Conservation (phyloP, 129 eudicot species). For the Sambucus nigra region DNA sequence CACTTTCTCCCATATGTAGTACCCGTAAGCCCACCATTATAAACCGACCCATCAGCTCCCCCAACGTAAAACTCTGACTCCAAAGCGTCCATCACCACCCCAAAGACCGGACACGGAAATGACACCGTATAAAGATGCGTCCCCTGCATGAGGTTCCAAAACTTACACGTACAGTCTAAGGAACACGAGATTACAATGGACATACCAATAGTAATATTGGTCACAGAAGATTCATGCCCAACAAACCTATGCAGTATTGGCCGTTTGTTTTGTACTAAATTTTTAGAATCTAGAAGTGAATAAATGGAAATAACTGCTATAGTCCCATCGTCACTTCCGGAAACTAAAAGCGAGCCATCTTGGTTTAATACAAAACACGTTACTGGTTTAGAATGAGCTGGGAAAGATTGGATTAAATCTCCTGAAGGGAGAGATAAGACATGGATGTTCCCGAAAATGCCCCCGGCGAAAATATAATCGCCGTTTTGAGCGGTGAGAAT, state of each 20-base stretch:
- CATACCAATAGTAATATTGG: slow-evolving; percentile 16
- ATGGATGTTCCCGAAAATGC: slow-evolving; percentile 30
- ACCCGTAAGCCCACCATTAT: slow-evolving; percentile 21
- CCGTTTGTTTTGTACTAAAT: background rate
- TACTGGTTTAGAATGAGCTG: slow-evolving; percentile 22
- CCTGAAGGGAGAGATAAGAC: slow-evolving; percentile 22
- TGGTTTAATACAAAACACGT: slow-evolving; percentile 19
- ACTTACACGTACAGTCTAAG: slow-evolving; percentile 33
- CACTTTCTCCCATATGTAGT: background rate
- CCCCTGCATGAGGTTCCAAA: slow-evolving; percentile 22
- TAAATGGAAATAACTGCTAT: slow-evolving; percentile 16
- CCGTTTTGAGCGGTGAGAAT: slow-evolving; percentile 26
- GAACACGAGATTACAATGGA: slow-evolving; percentile 30
- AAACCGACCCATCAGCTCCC: slow-evolving; percentile 26
- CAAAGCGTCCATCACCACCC: slow-evolving; percentile 22
- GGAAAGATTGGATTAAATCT: slow-evolving; percentile 23
- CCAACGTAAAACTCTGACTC: slow-evolving; percentile 27
- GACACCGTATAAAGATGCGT: slow-evolving; percentile 23
- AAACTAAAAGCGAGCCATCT: slow-evolving; percentile 27
- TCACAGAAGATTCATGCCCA: slow-evolving; percentile 28
- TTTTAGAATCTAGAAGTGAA: slow-evolving; percentile 19
- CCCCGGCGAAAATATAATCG: slow-evolving; percentile 30
- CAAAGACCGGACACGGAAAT: slow-evolving; percentile 16
- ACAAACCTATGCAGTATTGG: slow-evolving; percentile 5
- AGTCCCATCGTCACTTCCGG: slow-evolving; percentile 39